Evolutionary conservation across 2,329 filamentous ascomycete genomes (phyloP).

Genomic region (Diaporthe helianthi): DNA sequence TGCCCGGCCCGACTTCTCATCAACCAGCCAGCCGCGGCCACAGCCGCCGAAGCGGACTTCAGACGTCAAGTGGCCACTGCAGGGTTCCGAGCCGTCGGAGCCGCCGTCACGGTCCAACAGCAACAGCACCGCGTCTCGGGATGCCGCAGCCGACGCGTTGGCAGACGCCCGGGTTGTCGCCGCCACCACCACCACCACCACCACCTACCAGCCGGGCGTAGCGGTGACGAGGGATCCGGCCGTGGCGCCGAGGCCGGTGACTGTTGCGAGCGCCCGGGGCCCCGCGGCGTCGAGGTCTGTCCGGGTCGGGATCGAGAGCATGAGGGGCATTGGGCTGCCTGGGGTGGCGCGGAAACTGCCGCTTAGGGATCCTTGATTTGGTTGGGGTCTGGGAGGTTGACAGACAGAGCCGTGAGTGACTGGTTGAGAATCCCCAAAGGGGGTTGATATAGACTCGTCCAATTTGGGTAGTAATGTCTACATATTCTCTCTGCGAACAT

Average conservation of each 20-base stretch:
- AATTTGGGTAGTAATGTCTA: constrained; percentile 19
- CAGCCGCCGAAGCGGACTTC: constrained; percentile 11
- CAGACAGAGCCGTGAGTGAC: neutral
- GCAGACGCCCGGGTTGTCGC: neutral
- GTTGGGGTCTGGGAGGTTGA: neutral
- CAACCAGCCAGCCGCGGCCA: neutral
- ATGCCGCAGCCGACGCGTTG: neutral
- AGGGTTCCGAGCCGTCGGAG: constrained; percentile 8
- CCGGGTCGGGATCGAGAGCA: constrained; percentile 10
- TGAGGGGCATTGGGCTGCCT: constrained; percentile 13
- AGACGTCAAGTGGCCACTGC: constrained; percentile 31
- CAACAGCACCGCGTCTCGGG: constrained; percentile 19
- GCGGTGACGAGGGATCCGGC: neutral
- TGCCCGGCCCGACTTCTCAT: neutral
- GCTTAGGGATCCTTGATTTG: neutral
- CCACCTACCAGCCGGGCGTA: neutral
- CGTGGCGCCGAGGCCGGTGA: neutral
- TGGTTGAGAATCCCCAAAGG: neutral
- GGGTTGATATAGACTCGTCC: neutral
- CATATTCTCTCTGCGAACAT: neutral
- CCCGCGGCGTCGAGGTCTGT: neutral
- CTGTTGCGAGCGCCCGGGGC: neutral
- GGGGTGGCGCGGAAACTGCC: constrained; percentile 18
- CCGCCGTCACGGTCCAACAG: constrained; percentile 13
- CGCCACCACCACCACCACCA: no score